Conservation (phyloP, 306 rosid genomes). For the Myrica gale region DNA sequence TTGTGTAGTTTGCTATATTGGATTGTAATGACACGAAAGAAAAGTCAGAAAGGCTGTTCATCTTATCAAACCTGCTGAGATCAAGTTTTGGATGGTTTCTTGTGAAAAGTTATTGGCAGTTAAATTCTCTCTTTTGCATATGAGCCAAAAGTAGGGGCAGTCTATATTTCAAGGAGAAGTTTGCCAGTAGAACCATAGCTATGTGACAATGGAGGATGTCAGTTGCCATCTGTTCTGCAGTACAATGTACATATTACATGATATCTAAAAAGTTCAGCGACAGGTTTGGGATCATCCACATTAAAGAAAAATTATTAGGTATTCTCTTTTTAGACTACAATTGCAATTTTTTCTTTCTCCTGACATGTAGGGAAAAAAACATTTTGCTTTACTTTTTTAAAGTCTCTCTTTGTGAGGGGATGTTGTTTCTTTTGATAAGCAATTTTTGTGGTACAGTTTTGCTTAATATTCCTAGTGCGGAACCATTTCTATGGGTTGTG, state of each 20-base stretch:
- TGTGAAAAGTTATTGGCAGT: neutral
- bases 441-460: neutral
- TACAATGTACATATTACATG: too few species aligned
- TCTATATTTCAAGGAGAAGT: neutral
- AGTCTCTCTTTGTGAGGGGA: too few species aligned
- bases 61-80: neutral
- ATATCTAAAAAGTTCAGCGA: neutral
- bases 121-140: neutral
- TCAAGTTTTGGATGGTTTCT: neutral
- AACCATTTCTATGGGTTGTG: too few species aligned
- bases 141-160: too few species aligned
- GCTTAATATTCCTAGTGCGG: too few species aligned
- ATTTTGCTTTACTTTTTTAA: neutral
- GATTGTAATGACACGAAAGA: too few species aligned
- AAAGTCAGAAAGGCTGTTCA: neutral
- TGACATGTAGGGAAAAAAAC: too few species aligned
- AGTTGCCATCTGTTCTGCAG: neutral
- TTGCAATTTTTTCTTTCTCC: too few species aligned
- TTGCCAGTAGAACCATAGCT: neutral
- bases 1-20: too few species aligned
- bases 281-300: neutral
- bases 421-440: neutral
- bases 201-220: neutral
- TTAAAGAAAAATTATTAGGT: too few species aligned
- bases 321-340: too few species aligned